Conservation (phyloP, 768 basidiomycete species). For the Xerocomus potaroensis region DNA sequence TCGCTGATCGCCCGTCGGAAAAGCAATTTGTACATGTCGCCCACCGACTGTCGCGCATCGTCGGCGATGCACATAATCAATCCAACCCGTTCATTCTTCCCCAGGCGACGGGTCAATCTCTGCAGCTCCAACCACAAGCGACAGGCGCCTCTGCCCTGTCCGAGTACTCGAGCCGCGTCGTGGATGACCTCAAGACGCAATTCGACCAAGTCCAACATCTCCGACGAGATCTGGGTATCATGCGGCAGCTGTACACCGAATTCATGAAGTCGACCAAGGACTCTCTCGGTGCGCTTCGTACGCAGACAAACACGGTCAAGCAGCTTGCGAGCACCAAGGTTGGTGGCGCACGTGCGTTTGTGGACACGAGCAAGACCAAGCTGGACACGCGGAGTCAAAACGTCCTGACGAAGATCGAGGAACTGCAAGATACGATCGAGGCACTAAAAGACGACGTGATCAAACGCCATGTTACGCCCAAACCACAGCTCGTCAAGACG, state of each 20-base stretch:
- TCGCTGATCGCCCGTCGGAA: conserved; percentile 65
- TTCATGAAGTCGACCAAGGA: conserved; percentile 92
- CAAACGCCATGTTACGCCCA: conserved; percentile 83
- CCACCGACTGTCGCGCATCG: conserved; percentile 67
- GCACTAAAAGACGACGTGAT: conserved; percentile 86
- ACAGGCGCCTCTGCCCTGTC: conserved; percentile 73
- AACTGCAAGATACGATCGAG: conserved; percentile 89
- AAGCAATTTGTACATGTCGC: conserved; percentile 71
- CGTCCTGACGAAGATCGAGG: conserved; percentile 88
- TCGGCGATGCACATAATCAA: conserved; percentile 40
- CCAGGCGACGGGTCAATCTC: conserved; percentile 64
- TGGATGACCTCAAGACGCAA: conserved; percentile 82
- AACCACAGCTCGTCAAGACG: conserved; percentile 60
- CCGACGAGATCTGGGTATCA: conserved; percentile 86
- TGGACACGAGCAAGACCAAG: conserved; percentile 88
- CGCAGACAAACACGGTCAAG: conserved; percentile 84
- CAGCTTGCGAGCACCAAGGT: conserved; percentile 79
- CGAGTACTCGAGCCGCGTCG: conserved; percentile 69
- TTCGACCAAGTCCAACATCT: conserved; percentile 94
- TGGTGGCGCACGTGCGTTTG: conserved; percentile 81
- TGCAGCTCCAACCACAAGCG: conserved; percentile 56
- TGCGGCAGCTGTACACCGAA: conserved; percentile 92
- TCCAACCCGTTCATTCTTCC: conserved; percentile 41
- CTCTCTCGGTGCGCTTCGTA: conserved; percentile 69
- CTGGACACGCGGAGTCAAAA: conserved; percentile 89